These are phyloP conservation scores for Jacaranda mimosifolia DNA, from an alignment of 257 asterid genomes.

Conservation along the genomic window DNA sequence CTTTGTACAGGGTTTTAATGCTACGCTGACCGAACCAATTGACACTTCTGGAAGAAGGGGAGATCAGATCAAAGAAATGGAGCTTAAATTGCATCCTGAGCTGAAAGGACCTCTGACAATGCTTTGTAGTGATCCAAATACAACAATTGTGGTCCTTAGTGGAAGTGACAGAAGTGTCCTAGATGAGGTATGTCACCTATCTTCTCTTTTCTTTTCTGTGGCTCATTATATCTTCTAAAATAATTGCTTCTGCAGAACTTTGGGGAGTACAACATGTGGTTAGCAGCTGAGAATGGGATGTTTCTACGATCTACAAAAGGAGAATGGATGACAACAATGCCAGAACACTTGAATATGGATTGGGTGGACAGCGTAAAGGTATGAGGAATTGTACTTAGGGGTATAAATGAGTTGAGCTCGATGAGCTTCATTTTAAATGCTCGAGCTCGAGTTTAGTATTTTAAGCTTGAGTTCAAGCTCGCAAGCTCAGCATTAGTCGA, in stretches of 20 bases:
- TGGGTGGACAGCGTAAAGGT: conserved; percentile 97
- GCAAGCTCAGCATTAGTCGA: too few species aligned
- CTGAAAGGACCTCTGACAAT: conserved; percentile 67
- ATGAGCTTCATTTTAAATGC: too few species aligned
- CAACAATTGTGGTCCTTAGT: conserved; percentile 91
- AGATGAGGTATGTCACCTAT: conserved; percentile 65
- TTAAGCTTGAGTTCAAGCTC: too few species aligned
- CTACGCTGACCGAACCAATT: conserved; percentile 79
- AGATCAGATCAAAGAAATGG: conserved; percentile 97
- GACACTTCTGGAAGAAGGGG: conserved; percentile 91
- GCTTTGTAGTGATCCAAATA: conserved; percentile 84
- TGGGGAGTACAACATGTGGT: conserved; percentile 89
- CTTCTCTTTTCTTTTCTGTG: not conserved
- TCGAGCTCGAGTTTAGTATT: too few species aligned
- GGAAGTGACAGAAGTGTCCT: conserved; percentile 84
- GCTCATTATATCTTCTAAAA: conserved; percentile 9
- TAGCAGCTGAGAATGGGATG: conserved; percentile 99
- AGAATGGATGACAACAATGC: conserved; percentile 99
- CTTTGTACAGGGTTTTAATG: conserved; percentile 81
- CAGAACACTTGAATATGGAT: conserved; percentile 94
- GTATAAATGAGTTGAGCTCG: too few species aligned
- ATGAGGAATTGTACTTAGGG: conserved; percentile 24
- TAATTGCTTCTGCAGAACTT: conserved; percentile 74
- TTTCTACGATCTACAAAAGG: conserved; percentile 86
- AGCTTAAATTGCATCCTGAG: conserved; percentile 86